Percentiles rank a stretch among this genome's conserved stretches.
These are phyloP conservation scores for Spathaspora sp. DNA, from an alignment of 805 yeast species.

Conservation along the genomic window DNA sequence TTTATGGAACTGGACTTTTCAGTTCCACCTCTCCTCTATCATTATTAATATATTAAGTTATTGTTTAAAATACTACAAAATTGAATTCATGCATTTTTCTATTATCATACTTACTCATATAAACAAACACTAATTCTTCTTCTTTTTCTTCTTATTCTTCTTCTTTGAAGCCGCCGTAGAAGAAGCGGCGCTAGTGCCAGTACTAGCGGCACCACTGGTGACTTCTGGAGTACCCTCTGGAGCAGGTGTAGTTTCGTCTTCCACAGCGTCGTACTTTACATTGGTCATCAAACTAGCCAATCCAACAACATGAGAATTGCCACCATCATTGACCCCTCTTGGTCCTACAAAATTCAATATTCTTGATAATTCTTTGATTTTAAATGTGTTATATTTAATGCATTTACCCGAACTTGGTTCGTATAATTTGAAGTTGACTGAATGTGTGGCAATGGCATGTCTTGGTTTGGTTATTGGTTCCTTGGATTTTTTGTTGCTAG, in stretches of 20 bases:
- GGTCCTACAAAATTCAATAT: constrained; percentile 74
- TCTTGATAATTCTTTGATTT: constrained; percentile 71
- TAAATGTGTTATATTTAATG: constrained; percentile 54
- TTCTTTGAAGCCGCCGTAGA: constrained; percentile 13
- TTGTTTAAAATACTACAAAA: neutral
- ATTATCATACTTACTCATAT: neutral
- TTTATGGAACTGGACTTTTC: neutral
- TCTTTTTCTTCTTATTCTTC: constrained; percentile 33
- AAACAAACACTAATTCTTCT: constrained; percentile 10
- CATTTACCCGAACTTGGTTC: constrained; percentile 65
- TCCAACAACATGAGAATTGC: constrained; percentile 23
- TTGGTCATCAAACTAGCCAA: constrained; percentile 41
- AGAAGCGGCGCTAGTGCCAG: constrained; percentile 8
- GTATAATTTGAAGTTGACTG: constrained; percentile 55
- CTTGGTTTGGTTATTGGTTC: constrained; percentile 6
- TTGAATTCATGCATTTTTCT: neutral
- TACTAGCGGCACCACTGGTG: constrained; percentile 8
- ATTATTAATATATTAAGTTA: neutral
- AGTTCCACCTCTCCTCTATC: neutral
- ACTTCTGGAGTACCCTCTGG: constrained; percentile 11
- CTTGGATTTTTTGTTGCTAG: constrained; percentile 6
- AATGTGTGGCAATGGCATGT: constrained; percentile 19
- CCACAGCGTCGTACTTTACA: constrained; percentile 20
- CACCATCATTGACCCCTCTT: constrained; percentile 44
- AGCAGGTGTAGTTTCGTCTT: constrained; percentile 7